Conservation (phyloP, 345 rosid species). For the Bruguiera parviflora region DNA sequence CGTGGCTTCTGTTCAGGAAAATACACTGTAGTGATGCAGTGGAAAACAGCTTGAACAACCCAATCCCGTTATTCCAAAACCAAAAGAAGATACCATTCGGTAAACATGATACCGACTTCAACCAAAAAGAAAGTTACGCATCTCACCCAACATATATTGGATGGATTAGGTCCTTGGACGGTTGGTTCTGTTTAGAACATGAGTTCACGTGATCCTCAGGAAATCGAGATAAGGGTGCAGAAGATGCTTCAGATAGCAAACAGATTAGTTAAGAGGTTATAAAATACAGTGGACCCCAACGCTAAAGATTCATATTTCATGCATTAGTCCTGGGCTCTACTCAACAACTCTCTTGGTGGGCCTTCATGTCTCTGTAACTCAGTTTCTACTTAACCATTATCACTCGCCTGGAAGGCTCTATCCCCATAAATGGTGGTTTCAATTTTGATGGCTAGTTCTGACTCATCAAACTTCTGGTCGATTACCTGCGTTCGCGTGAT, state of each 20-base stretch:
- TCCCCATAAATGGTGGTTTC: too few species aligned
- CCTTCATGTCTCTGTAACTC: background rate
- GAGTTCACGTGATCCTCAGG: background rate
- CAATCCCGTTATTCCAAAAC: background rate
- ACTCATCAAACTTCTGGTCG: background rate
- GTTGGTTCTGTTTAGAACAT: background rate
- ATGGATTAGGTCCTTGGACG: conserved; percentile 20
- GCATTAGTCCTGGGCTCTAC: too few species aligned
- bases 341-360: background rate
- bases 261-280: background rate
- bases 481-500: too few species aligned
- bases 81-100: too few species aligned
- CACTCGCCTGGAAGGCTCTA: too few species aligned
- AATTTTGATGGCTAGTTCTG: background rate
- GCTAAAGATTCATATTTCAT: background rate
- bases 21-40: background rate
- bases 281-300: background rate
- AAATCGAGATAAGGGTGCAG: background rate
- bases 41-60: conserved; percentile 5
- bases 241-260: background rate
- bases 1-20: background rate
- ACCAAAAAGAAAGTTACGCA: conserved; percentile 11
- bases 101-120: background rate
- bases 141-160: conserved; percentile 1
- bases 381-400: background rate